Percentiles rank a stretch among this genome's conserved stretches.
phyloP scores from a whole-genome alignment of 2,329 filamentous ascomycete species.

The Trichoderma koningiopsis region DNA sequence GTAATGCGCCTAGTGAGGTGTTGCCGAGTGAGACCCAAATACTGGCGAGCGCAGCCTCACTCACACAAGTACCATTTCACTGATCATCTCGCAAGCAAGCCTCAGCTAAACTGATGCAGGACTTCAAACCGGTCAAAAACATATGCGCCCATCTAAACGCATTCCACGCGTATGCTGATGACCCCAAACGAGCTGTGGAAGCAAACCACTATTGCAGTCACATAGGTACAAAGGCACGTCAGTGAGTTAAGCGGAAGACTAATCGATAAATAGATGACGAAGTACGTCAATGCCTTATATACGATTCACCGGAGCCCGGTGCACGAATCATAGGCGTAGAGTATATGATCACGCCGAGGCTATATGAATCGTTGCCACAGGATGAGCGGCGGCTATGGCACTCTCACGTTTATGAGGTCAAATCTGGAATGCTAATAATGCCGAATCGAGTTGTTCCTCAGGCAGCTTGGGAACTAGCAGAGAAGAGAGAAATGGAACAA shows the following conservation, averaged over 20 bases:
- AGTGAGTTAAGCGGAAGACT: slow-evolving; percentile 41
- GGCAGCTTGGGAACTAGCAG: slow-evolving; percentile 71
- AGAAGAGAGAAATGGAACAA: slow-evolving; percentile 79
- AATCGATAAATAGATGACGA: slow-evolving; percentile 48
- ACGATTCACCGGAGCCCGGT: slow-evolving; percentile 67
- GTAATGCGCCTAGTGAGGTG: neutral
- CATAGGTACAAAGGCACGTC: slow-evolving; percentile 47
- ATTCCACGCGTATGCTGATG: slow-evolving; percentile 81
- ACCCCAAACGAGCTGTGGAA: slow-evolving; percentile 70
- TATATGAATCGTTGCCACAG: slow-evolving; percentile 66
- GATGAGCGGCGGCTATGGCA: slow-evolving; percentile 80
- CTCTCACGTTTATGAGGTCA: slow-evolving; percentile 73
- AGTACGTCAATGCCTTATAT: slow-evolving; percentile 82
- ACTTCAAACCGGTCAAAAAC: slow-evolving; percentile 70
- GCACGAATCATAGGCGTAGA: slow-evolving; percentile 82
- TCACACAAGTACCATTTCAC: slow-evolving; percentile 52
- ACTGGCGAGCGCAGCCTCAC: slow-evolving; percentile 56
- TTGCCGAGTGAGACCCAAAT: neutral
- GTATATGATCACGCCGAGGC: slow-evolving; percentile 76
- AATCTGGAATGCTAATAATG: slow-evolving; percentile 79
- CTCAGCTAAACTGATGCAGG: slow-evolving; percentile 40
- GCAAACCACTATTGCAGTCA: slow-evolving; percentile 86
- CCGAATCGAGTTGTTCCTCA: slow-evolving; percentile 63
- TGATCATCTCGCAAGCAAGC: neutral
- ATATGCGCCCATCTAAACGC: slow-evolving; percentile 84